Evolutionary conservation across 1,284 basidiomycete genomes (phyloP), one percentile per base, ranked within the genome.

Genomic region (Pascua sp.): DNA sequence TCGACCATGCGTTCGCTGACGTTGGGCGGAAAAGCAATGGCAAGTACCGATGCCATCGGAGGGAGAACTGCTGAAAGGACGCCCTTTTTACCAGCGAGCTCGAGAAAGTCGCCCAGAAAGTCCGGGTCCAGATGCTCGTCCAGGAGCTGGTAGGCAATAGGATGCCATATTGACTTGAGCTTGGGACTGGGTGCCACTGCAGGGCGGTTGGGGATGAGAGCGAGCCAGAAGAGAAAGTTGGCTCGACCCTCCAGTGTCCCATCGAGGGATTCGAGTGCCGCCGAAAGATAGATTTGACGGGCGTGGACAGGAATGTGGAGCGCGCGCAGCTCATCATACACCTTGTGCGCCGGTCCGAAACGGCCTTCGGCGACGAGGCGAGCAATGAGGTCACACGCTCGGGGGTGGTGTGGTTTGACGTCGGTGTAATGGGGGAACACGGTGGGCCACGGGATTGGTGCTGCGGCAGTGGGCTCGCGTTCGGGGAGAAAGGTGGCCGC

Each of bases 371-470:
- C 52, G 1, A 69, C 68, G 15, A 70, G 57, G 5, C 64, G 61
- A 4, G 64, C 68, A 5, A 75, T 57, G 5, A 68, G 53, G 36
- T 75, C 70, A 51, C 72, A 72, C 16, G 55, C 48, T 15, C 53
- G 44, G 17, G 45, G 12, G 42, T 16, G 42, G 48, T 40, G 45
- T 5, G 51, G 17, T 15, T 47, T 42, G 13, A 46, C 46, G 37
- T 43, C 43, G 42, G 60, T 49, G 38, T 32, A 39, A 36, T 61
- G 62, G 13, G 56, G 43, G 49, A 70, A 73, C 16, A 73, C 37
- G 2, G 68, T 72, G 11, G 72, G 71, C 71, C 71, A 75, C 11
- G 69, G 67, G 38, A 72, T 67, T 7, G 68, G 68, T 18, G 56
- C 47, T 2, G 61, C 50, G 15, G 50, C 40, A 7, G 43, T 32